These are phyloP conservation scores for Litsea cubeba DNA, from an alignment of 164 flowering plant species.

Conservation along the genomic window DNA sequence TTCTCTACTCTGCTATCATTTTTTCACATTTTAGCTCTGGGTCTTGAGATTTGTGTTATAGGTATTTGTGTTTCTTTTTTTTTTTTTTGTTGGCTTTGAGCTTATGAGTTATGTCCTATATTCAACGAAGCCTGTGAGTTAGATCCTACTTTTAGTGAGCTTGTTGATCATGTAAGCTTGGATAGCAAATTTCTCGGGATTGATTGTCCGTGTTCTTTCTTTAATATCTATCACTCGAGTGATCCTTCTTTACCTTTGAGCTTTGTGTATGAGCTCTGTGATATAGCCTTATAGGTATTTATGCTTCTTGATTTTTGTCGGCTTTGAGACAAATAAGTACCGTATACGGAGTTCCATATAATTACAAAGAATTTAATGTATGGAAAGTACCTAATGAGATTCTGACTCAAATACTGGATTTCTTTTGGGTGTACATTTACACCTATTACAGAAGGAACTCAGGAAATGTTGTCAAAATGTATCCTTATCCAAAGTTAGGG, in stretches of 20 bases:
- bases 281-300: background rate
- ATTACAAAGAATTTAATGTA: too few relatives aligned
- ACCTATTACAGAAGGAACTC: too few relatives aligned
- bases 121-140: constrained; percentile 64
- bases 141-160: constrained; percentile 88
- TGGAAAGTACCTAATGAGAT: background rate
- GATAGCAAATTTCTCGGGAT: constrained; percentile 80
- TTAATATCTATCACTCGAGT: background rate
- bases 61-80: background rate
- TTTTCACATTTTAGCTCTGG: background rate
- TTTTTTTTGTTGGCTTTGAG: background rate
- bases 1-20: constrained; percentile 4
- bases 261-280: background rate
- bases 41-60: background rate
- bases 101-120: too few relatives aligned
- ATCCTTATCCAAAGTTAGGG: too few relatives aligned
- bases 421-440: too few relatives aligned
- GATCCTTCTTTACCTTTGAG: background rate
- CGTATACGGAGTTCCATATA: background rate
- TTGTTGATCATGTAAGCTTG: constrained; percentile 92
- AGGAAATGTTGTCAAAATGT: too few relatives aligned
- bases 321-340: background rate
- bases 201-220: constrained; percentile 67
- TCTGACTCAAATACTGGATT: too few relatives aligned
- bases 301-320: background rate